Percentiles rank a stretch among this genome's conserved stretches.
Evolutionary conservation across 176 grass and related monocot genomes (phyloP).

Genomic region (Zoysia japonica): DNA sequence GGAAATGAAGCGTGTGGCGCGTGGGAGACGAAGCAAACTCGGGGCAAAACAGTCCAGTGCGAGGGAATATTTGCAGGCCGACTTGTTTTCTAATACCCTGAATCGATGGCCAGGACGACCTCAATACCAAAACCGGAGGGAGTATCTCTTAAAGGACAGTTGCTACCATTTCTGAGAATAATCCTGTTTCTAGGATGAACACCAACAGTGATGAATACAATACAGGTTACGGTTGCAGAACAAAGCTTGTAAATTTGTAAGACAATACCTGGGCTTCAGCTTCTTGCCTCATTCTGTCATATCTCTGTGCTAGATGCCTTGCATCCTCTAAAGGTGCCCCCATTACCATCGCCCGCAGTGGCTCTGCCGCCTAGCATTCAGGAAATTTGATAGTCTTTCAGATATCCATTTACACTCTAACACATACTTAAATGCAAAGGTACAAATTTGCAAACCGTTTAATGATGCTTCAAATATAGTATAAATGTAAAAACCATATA

Average conservation of each 20-base stretch:
- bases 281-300: constrained; percentile 93
- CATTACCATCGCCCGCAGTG: constrained; percentile 91
- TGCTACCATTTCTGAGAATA: constrained; percentile 26
- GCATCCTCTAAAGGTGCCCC: constrained; percentile 94
- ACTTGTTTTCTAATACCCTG: too few relatives aligned
- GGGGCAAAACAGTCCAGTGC: too few relatives aligned
- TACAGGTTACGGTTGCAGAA: background rate
- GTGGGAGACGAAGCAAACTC: too few relatives aligned
- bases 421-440: constrained; percentile 1
- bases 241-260: background rate
- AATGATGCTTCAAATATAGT: background rate
- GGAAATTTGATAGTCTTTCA: background rate
- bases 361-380: constrained; percentile 83
- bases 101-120: too few relatives aligned
- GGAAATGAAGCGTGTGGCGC: too few relatives aligned
- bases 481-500: constrained; percentile 15
- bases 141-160: background rate
- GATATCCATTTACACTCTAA: background rate
- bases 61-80: too few relatives aligned
- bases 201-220: background rate
- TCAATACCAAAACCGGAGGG: too few relatives aligned
- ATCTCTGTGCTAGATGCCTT: constrained; percentile 90
- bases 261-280: constrained; percentile 81
- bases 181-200: background rate
- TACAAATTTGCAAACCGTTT: background rate